Percentiles rank a stretch among this genome's conserved stretches.
Conservation (phyloP, 371 early-diverging fungal species). For the Mucor velutinosus region DNA sequence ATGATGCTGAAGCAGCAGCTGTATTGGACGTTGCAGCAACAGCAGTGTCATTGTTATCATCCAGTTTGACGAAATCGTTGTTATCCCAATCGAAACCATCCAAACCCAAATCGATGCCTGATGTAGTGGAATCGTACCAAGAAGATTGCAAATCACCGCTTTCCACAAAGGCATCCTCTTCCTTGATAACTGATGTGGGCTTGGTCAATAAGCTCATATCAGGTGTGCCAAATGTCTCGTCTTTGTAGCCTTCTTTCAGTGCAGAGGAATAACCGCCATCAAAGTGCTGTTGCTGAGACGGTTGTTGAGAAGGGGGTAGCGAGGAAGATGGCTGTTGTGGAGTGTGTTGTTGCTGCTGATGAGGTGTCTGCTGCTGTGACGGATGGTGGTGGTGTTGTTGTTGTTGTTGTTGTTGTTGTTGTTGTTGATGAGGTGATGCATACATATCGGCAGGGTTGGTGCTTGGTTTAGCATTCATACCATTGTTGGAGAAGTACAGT, state of each 20-base stretch:
- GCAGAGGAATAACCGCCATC: constrained; percentile 20
- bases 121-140: constrained; percentile 41
- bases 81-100: constrained; percentile 41
- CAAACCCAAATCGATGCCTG: constrained; percentile 24
- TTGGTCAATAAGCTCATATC: constrained; percentile 11
- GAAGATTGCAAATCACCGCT: constrained; percentile 12
- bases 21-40: background rate
- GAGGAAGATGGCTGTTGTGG: constrained; percentile 11
- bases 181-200: constrained; percentile 5
- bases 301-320: background rate
- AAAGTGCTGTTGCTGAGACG: background rate
- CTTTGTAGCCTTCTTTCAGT: constrained; percentile 45
- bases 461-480: background rate
- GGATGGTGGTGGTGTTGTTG: constrained; percentile 15
- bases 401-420: constrained; percentile 10
- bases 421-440: constrained; percentile 1
- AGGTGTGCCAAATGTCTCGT: constrained; percentile 34
- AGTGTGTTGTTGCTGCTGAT: background rate
- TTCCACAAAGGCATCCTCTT: constrained; percentile 14
- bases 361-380: constrained; percentile 1
- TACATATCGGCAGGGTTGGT: background rate
- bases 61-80: constrained; percentile 27
- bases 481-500: constrained; percentile 5
- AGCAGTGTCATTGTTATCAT: constrained; percentile 7
- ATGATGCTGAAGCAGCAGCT: background rate